A percentile compares a stretch with the other conserved stretches of the same genome.
phyloP scores from a whole-genome alignment of 108 stramenopile genomes.

The Schizochytrium sp. region DNA sequence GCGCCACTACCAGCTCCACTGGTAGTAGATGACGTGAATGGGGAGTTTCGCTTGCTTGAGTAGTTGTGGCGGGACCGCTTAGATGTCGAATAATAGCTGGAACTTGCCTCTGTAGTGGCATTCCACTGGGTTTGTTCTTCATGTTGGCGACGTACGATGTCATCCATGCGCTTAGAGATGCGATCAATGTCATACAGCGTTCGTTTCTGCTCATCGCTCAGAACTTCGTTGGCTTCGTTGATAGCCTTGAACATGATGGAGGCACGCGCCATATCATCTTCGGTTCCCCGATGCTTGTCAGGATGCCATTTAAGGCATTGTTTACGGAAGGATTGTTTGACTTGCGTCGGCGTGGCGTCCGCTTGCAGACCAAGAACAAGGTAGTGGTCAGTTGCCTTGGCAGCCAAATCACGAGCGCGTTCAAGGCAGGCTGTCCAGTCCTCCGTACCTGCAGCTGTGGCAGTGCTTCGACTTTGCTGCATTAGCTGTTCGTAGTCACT shows the following conservation, averaged over 20 bases:
- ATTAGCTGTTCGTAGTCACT: conserved; percentile 36
- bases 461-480: neutral
- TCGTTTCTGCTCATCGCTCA: conserved; percentile 59
- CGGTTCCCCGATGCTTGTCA: conserved; percentile 54
- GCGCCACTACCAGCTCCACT: no score
- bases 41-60: neutral
- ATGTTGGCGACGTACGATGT: conserved; percentile 10
- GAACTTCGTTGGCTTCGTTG: conserved; percentile 58
- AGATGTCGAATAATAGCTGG: neutral
- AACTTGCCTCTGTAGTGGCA: neutral
- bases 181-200: conserved; percentile 40
- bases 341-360: conserved; percentile 38
- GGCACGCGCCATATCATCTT: conserved; percentile 40
- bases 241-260: conserved; percentile 60
- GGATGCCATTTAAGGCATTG: conserved; percentile 52
- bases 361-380: conserved; percentile 41
- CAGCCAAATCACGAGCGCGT: conserved; percentile 31
- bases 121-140: conserved; percentile 33
- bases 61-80: neutral
- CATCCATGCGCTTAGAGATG: conserved; percentile 60
- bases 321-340: conserved; percentile 56
- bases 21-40: neutral
- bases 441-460: neutral
- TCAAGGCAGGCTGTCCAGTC: conserved; percentile 37
- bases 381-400: conserved; percentile 57